phyloP scores from a whole-genome alignment of 306 rosid genomes.

The Citrullus amarus region DNA sequence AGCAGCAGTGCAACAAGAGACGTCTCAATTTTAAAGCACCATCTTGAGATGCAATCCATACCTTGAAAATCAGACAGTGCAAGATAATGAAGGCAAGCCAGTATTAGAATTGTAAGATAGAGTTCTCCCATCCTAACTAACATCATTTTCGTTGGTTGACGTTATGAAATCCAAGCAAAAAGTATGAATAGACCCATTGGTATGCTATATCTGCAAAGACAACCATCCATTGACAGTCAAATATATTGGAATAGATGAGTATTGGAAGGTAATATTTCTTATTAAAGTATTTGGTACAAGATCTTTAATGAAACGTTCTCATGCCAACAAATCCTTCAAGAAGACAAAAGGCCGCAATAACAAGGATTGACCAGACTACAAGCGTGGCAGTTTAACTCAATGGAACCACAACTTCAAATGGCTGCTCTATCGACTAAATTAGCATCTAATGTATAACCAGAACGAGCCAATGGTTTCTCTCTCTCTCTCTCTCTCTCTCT shows the following conservation, averaged over 20 bases:
- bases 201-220: conserved; percentile 41
- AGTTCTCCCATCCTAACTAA: conserved; percentile 39
- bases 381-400: neutral
- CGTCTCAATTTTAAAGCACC: conserved; percentile 1
- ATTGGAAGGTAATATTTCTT: neutral
- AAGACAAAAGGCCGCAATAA: neutral
- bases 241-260: neutral
- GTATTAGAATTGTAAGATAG: conserved; percentile 27
- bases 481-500: too few species aligned
- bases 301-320: neutral
- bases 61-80: conserved; percentile 73
- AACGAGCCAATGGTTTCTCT: neutral
- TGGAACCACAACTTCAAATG: neutral
- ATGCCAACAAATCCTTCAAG: neutral
- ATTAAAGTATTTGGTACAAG: neutral
- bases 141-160: conserved; percentile 17
- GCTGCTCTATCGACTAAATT: neutral
- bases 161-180: conserved; percentile 16
- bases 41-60: conserved; percentile 17
- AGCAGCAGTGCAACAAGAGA: neutral
- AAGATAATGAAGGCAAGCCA: conserved; percentile 45
- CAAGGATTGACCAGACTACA: neutral
- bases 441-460: neutral
- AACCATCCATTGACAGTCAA: neutral
- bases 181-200: conserved; percentile 8